Evolutionary conservation across 805 yeast genomes (phyloP).

Genomic region (Tetrapisispora pingtungensis): DNA sequence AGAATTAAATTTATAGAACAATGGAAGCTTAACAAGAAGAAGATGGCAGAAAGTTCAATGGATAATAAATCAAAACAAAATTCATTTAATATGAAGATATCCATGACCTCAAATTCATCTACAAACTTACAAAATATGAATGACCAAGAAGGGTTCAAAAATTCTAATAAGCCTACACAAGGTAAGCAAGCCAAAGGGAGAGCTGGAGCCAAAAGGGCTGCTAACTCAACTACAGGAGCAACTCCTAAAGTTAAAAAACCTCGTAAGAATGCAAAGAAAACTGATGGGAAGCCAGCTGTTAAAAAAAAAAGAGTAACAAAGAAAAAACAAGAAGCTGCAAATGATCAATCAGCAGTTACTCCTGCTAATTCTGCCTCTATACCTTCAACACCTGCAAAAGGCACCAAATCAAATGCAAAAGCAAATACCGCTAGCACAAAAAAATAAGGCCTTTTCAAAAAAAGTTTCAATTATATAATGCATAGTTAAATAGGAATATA

Average conservation of each 20-base stretch:
- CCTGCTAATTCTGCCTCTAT: neutral
- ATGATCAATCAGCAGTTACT: neutral
- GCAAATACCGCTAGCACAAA: neutral
- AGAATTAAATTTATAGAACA: conserved; percentile 84
- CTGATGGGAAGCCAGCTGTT: conserved; percentile 17
- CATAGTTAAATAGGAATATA: too few relatives aligned
- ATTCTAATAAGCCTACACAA: conserved; percentile 16
- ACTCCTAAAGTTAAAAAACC: conserved; percentile 25
- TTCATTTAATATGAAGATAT: conserved; percentile 26
- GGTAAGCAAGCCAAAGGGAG: conserved; percentile 14
- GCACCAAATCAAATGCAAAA: neutral
- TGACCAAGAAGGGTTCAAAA: conserved; percentile 20
- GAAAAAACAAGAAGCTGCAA: conserved; percentile 11
- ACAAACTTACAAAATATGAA: conserved; percentile 27
- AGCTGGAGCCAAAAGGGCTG: conserved; percentile 2
- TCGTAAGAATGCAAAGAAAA: conserved; percentile 22
- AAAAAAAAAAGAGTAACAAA: conserved; percentile 24
- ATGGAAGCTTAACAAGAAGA: conserved; percentile 58
- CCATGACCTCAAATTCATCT: conserved; percentile 23
- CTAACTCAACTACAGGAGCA: conserved; percentile 7
- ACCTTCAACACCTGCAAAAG: neutral
- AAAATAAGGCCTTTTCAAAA: neutral
- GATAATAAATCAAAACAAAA: conserved; percentile 18
- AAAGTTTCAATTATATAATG: too few relatives aligned
- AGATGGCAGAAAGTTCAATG: conserved; percentile 35